Conservation (phyloP, 192 early-diverging fungal genomes). For the Entophlyctis luteolus region DNA sequence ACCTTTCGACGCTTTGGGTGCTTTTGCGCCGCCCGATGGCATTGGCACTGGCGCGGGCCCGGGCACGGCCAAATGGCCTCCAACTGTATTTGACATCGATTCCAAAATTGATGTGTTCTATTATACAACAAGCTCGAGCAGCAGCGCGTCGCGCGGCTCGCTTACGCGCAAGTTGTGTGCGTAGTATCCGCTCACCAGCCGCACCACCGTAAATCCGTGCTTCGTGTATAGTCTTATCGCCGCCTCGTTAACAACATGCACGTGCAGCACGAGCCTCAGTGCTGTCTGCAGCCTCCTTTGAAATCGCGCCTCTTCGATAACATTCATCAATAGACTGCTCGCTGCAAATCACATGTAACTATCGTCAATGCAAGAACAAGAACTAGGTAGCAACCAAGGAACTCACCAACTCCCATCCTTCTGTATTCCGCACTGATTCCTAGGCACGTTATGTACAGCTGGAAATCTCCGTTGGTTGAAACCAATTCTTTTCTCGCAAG, state of each 20-base stretch:
- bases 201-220: conserved; percentile 4
- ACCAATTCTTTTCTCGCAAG: not conserved
- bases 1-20: not conserved
- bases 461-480: not conserved
- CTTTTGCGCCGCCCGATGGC: not conserved
- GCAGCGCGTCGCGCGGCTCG: conserved; percentile 11
- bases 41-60: not conserved
- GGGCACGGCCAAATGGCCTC: not conserved
- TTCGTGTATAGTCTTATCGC: not conserved
- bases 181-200: conserved; percentile 8
- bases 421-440: not conserved
- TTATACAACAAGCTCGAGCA: not conserved
- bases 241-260: conserved; percentile 12
- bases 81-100: not conserved
- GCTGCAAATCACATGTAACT: too few species aligned
- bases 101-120: not conserved
- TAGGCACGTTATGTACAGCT: conserved; percentile 2
- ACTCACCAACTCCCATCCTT: not conserved
- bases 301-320: too few species aligned
- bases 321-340: too few species aligned
- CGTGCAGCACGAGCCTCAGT: conserved; percentile 1
- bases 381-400: too few species aligned
- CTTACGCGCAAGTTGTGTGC: not conserved
- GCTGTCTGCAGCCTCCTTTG: too few species aligned
- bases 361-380: too few species aligned